Evolutionary conservation across 2,329 filamentous ascomycete genomes (phyloP).

Genomic region (Claviceps capensis): DNA sequence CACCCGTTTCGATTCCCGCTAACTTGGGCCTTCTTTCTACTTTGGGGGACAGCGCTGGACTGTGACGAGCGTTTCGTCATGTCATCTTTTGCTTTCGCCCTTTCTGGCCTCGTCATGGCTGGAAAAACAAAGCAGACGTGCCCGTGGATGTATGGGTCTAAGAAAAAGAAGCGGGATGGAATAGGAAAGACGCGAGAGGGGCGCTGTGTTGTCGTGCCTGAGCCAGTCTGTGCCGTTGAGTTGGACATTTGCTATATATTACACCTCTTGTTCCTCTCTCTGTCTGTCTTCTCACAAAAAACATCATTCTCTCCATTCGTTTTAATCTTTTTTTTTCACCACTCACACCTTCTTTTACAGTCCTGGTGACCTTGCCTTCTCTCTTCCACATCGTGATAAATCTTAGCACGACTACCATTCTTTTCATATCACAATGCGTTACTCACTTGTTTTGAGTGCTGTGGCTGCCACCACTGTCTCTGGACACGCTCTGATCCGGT

Average conservation of each 20-base stretch:
- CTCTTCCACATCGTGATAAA: background rate
- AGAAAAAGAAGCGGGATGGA: too few relatives aligned
- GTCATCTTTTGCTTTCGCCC: too few relatives aligned
- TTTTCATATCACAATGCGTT: conserved; percentile 15
- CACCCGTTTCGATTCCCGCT: background rate
- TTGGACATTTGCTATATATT: background rate
- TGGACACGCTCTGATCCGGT: conserved; percentile 3
- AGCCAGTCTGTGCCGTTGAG: background rate
- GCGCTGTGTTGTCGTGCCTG: background rate
- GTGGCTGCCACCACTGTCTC: conserved; percentile 15
- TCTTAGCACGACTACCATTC: too few relatives aligned
- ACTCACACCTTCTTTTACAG: background rate
- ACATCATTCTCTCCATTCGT: background rate
- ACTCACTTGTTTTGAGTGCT: conserved; percentile 13
- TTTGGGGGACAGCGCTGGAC: background rate
- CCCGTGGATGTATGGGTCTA: too few relatives aligned
- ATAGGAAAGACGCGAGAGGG: too few relatives aligned
- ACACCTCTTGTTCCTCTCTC: background rate
- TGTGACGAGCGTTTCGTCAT: background rate
- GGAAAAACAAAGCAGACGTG: background rate
- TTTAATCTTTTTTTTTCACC: background rate
- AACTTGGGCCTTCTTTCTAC: background rate
- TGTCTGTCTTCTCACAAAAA: background rate
- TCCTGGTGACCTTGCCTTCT: conserved; percentile 1
- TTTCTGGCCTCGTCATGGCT: too few relatives aligned